These are phyloP conservation scores for Epichloe scottii DNA, from an alignment of 2,329 filamentous ascomycete species.

Conservation along the genomic window DNA sequence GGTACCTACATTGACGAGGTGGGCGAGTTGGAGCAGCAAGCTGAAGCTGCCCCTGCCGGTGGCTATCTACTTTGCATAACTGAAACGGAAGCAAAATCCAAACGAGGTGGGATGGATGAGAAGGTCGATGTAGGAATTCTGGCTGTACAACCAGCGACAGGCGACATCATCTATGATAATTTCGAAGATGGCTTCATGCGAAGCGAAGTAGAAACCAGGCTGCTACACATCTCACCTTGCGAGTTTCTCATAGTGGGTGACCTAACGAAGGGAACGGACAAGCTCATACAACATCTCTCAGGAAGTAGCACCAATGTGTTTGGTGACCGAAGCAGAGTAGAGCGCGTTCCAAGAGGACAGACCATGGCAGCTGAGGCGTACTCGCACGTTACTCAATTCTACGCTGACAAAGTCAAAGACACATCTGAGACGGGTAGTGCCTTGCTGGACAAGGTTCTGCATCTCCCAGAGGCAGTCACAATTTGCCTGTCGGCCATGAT, in stretches of 20 bases:
- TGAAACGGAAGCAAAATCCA: conserved; percentile 59
- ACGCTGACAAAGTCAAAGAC: conserved; percentile 69
- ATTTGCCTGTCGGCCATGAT: conserved; percentile 97
- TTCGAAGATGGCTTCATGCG: conserved; percentile 98
- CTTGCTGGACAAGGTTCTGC: conserved; percentile 75
- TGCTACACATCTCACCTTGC: conserved; percentile 89
- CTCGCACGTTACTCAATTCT: conserved; percentile 85
- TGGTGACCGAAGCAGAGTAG: conserved; percentile 77
- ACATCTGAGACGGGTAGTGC: conserved; percentile 43
- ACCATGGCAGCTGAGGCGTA: conserved; percentile 75
- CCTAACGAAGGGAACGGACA: conserved; percentile 81
- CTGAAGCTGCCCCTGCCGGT: conserved; percentile 38
- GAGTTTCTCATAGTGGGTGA: conserved; percentile 90
- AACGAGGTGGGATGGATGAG: conserved; percentile 69
- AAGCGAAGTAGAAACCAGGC: conserved; percentile 86
- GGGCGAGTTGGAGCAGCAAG: conserved; percentile 55
- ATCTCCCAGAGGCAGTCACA: conserved; percentile 72
- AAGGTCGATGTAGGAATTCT: conserved; percentile 85
- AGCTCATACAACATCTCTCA: conserved; percentile 79
- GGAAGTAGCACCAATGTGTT: conserved; percentile 86
- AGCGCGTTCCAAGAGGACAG: conserved; percentile 62
- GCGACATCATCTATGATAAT: conserved; percentile 88
- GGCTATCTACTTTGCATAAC: conserved; percentile 93
- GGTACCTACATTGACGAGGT: conserved; percentile 94
- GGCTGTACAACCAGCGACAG: conserved; percentile 89